These are phyloP conservation scores for Leishmania major DNA, from an alignment of 208 protist genomes.

Conservation along the genomic window DNA sequence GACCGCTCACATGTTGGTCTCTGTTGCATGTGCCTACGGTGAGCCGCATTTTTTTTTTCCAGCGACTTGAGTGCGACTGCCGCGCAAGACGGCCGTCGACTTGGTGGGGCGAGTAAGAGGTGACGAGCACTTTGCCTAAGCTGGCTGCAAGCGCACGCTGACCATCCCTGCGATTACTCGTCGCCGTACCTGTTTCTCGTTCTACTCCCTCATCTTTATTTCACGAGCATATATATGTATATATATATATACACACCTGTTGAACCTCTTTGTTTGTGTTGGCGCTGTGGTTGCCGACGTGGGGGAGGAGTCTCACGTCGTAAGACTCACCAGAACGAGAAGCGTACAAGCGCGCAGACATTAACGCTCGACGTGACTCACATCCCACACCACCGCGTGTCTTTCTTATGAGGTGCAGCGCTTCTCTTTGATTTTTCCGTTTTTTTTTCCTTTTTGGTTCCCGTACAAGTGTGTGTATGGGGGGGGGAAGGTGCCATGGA, in stretches of 20 bases:
- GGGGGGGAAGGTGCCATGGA: neutral
- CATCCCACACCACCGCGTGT: neutral
- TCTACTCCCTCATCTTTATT: neutral
- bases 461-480: neutral
- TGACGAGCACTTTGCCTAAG: neutral
- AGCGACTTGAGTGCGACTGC: neutral
- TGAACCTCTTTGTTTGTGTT: neutral
- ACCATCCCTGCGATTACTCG: neutral
- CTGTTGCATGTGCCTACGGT: too few species aligned
- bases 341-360: neutral
- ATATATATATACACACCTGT: neutral
- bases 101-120: neutral
- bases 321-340: neutral
- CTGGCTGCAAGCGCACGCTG: neutral
- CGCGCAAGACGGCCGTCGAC: neutral
- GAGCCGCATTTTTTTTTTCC: neutral
- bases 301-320: neutral
- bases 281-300: neutral
- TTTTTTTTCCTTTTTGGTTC: neutral
- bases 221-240: neutral
- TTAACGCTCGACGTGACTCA: neutral
- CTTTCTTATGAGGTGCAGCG: neutral
- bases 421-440: constrained; percentile 10
- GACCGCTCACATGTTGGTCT: neutral
- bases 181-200: neutral